phyloP scores from a whole-genome alignment of 495 filamentous ascomycete genomes.

The Penicillium chermesinum region DNA sequence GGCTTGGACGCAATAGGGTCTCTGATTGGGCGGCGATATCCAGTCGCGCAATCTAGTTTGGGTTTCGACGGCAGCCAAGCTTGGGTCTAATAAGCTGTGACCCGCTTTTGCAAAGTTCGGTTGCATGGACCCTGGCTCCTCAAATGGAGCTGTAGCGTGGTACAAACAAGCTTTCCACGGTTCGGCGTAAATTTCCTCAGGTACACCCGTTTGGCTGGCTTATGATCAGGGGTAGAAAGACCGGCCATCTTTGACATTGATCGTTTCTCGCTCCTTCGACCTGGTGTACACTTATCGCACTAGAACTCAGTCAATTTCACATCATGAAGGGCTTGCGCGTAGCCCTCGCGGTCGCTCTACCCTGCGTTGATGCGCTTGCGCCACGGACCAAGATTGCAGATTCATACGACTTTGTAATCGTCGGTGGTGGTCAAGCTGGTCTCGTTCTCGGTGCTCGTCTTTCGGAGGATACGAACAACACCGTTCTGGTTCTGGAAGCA shows the following conservation, averaged over 20 bases:
- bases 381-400: constrained; percentile 26
- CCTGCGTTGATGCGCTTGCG: constrained; percentile 3
- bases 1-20: background rate
- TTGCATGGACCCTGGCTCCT: background rate
- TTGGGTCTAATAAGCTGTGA: background rate
- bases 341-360: background rate
- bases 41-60: background rate
- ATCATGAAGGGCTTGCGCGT: too few species aligned
- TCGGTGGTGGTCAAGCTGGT: constrained; percentile 40
- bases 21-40: background rate
- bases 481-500: constrained; percentile 41
- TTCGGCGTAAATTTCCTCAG: background rate
- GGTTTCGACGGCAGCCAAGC: background rate
- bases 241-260: too few species aligned
- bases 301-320: too few species aligned
- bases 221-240: background rate
- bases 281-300: too few species aligned
- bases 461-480: constrained; percentile 26
- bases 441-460: constrained; percentile 25
- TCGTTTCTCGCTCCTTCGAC: background rate
- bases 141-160: background rate
- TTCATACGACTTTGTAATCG: constrained; percentile 45
- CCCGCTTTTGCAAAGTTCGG: background rate
- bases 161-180: background rate
- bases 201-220: background rate